Conservation (phyloP, 2,329 filamentous ascomycete species). For the Pseudocercospora ulei region DNA sequence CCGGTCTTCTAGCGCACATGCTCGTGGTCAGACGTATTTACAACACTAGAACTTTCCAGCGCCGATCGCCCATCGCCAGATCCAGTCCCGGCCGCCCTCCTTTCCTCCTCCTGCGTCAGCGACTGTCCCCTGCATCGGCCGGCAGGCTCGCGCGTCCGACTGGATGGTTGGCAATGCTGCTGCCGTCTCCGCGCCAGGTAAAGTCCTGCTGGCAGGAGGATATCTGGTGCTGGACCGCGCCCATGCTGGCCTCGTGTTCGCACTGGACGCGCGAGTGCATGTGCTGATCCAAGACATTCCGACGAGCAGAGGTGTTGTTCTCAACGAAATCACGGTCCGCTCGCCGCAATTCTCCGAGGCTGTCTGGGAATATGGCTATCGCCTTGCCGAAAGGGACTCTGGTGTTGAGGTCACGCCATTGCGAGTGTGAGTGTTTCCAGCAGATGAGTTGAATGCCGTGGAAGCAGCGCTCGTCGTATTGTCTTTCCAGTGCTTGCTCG, state of each 20-base stretch:
- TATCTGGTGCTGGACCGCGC: constrained; percentile 85
- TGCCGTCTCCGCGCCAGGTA: constrained; percentile 78
- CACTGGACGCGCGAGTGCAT: constrained; percentile 55
- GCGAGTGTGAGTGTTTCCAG: constrained; percentile 53
- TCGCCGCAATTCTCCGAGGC: constrained; percentile 87
- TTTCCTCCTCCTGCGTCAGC: constrained; percentile 10
- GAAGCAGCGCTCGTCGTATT: neutral
- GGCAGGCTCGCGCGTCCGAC: constrained; percentile 14
- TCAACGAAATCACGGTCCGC: constrained; percentile 67
- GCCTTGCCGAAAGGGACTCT: constrained; percentile 58
- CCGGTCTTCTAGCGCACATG: too few relatives aligned
- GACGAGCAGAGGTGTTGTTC: constrained; percentile 52
- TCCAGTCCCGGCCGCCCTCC: constrained; percentile 6
- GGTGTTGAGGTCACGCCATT: constrained; percentile 73
- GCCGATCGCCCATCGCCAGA: neutral
- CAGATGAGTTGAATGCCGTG: constrained; percentile 2
- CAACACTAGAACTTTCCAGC: neutral
- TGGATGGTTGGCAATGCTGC: constrained; percentile 24
- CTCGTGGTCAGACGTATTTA: too few relatives aligned
- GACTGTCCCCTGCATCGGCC: constrained; percentile 14
- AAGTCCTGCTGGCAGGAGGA: constrained; percentile 87
- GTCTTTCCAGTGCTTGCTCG: constrained; percentile 1
- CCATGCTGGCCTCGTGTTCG: constrained; percentile 66
- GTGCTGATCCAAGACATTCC: constrained; percentile 48
- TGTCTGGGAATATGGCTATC: constrained; percentile 78